Evolutionary conservation across 495 filamentous ascomycete genomes (phyloP).

Genomic region (Neurospora tetraspora): DNA sequence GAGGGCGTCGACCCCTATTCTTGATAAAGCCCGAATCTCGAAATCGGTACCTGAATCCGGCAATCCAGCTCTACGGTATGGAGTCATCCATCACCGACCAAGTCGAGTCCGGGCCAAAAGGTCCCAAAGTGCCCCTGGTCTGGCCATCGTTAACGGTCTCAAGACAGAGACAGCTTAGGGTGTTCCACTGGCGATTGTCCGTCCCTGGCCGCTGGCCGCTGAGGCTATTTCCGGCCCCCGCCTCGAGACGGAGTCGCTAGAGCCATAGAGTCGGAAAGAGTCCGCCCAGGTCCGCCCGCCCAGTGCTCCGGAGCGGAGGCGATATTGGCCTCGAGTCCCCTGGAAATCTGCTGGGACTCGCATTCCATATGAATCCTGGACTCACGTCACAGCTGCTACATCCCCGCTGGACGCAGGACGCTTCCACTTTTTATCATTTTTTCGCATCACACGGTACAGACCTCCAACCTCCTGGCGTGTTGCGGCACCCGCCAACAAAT

Average conservation of each 20-base stretch:
- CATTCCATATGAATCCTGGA: background rate
- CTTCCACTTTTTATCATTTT: slow-evolving; percentile 10
- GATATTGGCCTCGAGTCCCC: background rate
- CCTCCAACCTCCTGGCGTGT: slow-evolving; percentile 10
- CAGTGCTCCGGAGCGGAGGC: background rate
- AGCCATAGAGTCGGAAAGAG: no score
- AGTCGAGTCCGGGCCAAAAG: background rate
- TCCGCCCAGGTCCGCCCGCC: no score
- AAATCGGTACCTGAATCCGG: background rate
- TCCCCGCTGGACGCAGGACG: slow-evolving; percentile 2
- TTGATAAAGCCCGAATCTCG: background rate
- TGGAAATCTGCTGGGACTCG: background rate
- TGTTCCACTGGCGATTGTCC: background rate
- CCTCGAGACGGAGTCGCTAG: background rate
- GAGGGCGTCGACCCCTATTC: background rate
- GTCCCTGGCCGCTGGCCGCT: background rate
- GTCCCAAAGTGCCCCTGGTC: background rate
- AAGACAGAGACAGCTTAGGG: no score
- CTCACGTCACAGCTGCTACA: slow-evolving; percentile 4
- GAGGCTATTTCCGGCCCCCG: background rate
- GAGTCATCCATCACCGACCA: background rate
- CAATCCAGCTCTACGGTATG: background rate
- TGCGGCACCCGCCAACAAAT: slow-evolving; percentile 12
- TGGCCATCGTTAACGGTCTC: background rate
- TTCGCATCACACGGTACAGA: slow-evolving; percentile 19